Percentiles rank a stretch among this genome's conserved stretches.
Evolutionary conservation across 148 eudicot genomes (phyloP).

Genomic region (Vaccinium vitisidaea): DNA sequence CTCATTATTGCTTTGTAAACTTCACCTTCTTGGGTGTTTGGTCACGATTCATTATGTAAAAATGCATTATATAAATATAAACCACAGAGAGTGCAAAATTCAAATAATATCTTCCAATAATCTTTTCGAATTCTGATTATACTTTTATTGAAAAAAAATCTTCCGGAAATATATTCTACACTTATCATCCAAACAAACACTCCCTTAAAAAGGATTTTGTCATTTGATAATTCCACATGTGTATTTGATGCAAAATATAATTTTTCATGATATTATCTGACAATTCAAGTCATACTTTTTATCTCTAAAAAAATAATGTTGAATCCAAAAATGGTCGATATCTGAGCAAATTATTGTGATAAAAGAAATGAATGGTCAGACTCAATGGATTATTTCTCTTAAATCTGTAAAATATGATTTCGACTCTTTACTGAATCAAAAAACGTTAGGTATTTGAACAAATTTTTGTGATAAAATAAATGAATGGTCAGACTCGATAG

Average conservation of each 20-base stretch:
- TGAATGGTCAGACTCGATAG: not conserved
- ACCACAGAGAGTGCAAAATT: not conserved
- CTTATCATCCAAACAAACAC: not conserved
- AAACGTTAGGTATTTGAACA: not conserved
- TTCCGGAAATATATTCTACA: not conserved
- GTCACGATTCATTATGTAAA: not conserved
- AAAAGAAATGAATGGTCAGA: not conserved
- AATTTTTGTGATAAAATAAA: not conserved
- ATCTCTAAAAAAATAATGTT: not conserved
- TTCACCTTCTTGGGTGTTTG: no score
- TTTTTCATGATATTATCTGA: not conserved
- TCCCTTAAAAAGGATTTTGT: not conserved
- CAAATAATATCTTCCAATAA: no score
- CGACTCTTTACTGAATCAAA: not conserved
- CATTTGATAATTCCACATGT: not conserved
- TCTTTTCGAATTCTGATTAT: no score
- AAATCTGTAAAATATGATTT: not conserved
- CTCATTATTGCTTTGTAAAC: not conserved
- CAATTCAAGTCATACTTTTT: not conserved
- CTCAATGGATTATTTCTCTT: not conserved
- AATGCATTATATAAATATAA: no score
- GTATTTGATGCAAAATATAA: not conserved
- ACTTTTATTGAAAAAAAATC: no score
- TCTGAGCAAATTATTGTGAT: not conserved
- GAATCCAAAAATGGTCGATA: not conserved